Base-by-base conservation (phyloP, 176 grass and related monocot species). In the Raddia guianensis region DNA sequence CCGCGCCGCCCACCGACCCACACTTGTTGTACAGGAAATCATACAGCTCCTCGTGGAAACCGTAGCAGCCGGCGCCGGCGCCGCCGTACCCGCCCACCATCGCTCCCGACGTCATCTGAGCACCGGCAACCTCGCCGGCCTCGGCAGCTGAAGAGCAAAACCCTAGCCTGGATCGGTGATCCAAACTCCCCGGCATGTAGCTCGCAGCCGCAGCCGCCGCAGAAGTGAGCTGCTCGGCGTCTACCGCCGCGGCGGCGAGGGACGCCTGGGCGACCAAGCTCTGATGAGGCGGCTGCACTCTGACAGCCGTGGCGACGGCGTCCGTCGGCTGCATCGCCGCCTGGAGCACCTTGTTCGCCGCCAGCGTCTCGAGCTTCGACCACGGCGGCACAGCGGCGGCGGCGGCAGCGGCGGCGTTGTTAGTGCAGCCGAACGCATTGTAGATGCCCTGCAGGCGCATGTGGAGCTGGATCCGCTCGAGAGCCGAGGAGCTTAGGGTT, bases 401-500 rank as follows among this genome's bases (percentile, higher is more conserved):
- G 33, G 37, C 37, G 37, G 37, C 66, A 56, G 8, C 12, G 46
- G 5, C 33, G 74, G 40, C 79, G 51, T 27, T 62, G 85, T 21
- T 56, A 27, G 67, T n/a, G 75, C 78, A 77, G 37, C 68, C 58
- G 70, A 86, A 87, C 58, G 91, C 48, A 33, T 18, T 87, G 84
- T 95, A 82, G 57, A 94, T 81, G 27, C 96, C 92, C 70, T 95
- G 94, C 43, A 97, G 89, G 73, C 91, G 91, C 89, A 97, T 84
- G 81, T 93, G 96, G 57, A 99, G 92, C 76, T 93, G 92, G 84
- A 99, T 95, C 67, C 96, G 92, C 83, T 99, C 92, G 2, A 90
- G 66, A 1, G 96, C 84, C 3, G 96, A 93, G 59, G 90, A 90
- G 63, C 90, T 95, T 69, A 95, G 80, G 52, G 79, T 45, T 77